Evolutionary conservation across 106 monocot genomes (phyloP), one percentile per base, ranked within the genome.

Genomic region (Acorus gramineus): DNA sequence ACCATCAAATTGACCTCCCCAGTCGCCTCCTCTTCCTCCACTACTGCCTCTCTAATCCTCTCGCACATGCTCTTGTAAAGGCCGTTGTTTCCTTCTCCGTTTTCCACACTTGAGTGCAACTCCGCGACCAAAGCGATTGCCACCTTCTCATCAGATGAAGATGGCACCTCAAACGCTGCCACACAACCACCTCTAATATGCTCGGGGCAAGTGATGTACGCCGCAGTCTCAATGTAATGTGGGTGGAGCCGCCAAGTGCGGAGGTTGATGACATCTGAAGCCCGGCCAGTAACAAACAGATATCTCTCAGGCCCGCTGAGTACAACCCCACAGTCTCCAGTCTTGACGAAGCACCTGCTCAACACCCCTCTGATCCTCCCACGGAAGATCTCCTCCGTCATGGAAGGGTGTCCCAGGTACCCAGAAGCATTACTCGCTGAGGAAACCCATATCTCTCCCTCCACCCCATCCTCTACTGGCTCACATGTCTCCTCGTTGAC

Each of bases 401-500:
- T 7, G 6, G 49, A 60, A 7, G 76, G 64, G 56, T 81, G 64
- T 0, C 55, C 73, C 28, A 72, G 72, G 60, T 81, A 81, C 3
- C 76, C 76, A 0, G 60, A 58, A n/a, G 72, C 76, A 47, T 76
- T 77, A 59, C 81, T 76, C 4, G 76, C 11, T 0, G 81, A 81
- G 12, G 66, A 65, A 4, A 81, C 53, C 81, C 76, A 77, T 59
- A 81, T 69, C 65, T 81, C 81, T 3, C 81, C 81, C 50, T 81
- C 81, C 28, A 65, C 66, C 12, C 81, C 81, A 51, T 78, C 78
- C 56, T 76, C 72, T 47, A 60, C 81, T 0, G 64, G 59, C 58
- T 73, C 72, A 46, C 72, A 59, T n/a, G 72, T 73, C 11, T 81
- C 60, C 42, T 64, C 72, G 4, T 69, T 14, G 2, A 81, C 81